phyloP scores from a whole-genome alignment of 1,284 basidiomycete genomes.

The Marasmius oreades region DNA sequence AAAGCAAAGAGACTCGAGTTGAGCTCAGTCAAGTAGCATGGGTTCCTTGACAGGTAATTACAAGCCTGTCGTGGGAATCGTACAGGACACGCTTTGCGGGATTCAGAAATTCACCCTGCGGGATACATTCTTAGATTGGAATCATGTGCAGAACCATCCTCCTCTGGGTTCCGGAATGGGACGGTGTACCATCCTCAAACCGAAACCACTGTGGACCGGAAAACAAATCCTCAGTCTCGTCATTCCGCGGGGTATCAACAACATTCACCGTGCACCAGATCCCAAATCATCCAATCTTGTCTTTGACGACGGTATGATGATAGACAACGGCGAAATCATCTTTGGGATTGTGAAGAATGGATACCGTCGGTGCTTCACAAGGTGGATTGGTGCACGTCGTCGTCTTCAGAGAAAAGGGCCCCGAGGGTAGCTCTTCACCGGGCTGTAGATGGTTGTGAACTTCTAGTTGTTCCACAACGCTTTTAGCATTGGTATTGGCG shows the following conservation, averaged over 20 bases:
- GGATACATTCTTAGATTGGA: slow-evolving; percentile 93
- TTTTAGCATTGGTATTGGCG: slow-evolving; percentile 98
- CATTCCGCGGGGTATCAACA: slow-evolving; percentile 96
- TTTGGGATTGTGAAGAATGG: slow-evolving; percentile 97
- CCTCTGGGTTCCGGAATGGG: slow-evolving; percentile 97
- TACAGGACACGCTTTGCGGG: slow-evolving; percentile 98
- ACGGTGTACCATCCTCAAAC: slow-evolving; percentile 92
- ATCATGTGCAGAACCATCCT: slow-evolving; percentile 94
- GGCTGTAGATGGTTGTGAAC: slow-evolving; percentile 94
- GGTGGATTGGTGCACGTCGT: slow-evolving; percentile 97
- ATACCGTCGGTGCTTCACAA: slow-evolving; percentile 93
- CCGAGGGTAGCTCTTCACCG: slow-evolving; percentile 91
- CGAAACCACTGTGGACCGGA: slow-evolving; percentile 96
- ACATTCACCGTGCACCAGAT: slow-evolving; percentile 82
- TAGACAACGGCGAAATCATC: slow-evolving; percentile 96
- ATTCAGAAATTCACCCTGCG: slow-evolving; percentile 96
- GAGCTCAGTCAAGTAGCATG: slow-evolving; percentile 98
- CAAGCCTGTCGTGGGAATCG: slow-evolving; percentile 99
- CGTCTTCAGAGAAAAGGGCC: slow-evolving; percentile 97
- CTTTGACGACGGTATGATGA: slow-evolving; percentile 91
- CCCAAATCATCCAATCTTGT: slow-evolving; percentile 79
- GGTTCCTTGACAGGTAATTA: slow-evolving; percentile 92
- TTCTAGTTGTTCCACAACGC: slow-evolving; percentile 99
- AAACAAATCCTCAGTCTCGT: slow-evolving; percentile 95
- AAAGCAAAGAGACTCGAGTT: slow-evolving; percentile 98